phyloP scores from a whole-genome alignment of 1,139 yeast species.

The Candida sojae region DNA sequence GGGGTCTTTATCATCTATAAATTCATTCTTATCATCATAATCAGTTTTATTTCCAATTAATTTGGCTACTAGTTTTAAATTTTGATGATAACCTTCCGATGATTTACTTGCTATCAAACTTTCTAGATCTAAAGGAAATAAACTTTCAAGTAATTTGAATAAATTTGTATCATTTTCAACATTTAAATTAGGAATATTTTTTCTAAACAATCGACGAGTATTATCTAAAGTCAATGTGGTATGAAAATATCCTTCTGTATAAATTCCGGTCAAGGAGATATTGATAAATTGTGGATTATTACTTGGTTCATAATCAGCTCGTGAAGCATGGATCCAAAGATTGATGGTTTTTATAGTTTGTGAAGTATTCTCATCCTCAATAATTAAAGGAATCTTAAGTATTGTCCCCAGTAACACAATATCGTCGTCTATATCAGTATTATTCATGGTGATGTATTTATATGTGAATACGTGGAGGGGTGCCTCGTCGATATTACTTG shows the following conservation, averaged over 20 bases:
- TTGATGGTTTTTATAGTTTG: conserved; percentile 7
- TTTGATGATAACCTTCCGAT: conserved; percentile 8
- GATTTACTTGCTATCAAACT: conserved; percentile 10
- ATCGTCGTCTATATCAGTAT: not conserved
- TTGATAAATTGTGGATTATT: conserved; percentile 15
- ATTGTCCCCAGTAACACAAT: conserved; percentile 12
- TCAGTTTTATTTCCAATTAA: conserved; percentile 7
- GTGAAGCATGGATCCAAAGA: conserved; percentile 15
- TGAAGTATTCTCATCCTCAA: conserved; percentile 11
- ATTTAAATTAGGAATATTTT: conserved; percentile 7
- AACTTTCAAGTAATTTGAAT: conserved; percentile 10
- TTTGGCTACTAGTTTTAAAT: conserved; percentile 12
- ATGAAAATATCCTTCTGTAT: conserved; percentile 15
- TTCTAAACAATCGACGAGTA: conserved; percentile 9
- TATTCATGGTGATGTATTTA: not conserved
- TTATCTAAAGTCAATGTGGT: conserved; percentile 11
- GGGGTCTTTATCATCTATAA: conserved; percentile 5
- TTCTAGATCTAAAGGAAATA: conserved; percentile 17
- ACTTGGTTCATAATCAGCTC: conserved; percentile 13
- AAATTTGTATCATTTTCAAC: conserved; percentile 10
- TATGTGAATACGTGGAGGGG: not conserved
- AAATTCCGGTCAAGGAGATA: conserved; percentile 14
- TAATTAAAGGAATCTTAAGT: conserved; percentile 11
- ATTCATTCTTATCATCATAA: conserved; percentile 11
- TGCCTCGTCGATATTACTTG: not conserved